A percentile compares a stretch with the other conserved stretches of the same genome.
These are phyloP conservation scores for Colletotrichum filicis DNA, from an alignment of 2,329 filamentous ascomycete species.

Conservation along the genomic window DNA sequence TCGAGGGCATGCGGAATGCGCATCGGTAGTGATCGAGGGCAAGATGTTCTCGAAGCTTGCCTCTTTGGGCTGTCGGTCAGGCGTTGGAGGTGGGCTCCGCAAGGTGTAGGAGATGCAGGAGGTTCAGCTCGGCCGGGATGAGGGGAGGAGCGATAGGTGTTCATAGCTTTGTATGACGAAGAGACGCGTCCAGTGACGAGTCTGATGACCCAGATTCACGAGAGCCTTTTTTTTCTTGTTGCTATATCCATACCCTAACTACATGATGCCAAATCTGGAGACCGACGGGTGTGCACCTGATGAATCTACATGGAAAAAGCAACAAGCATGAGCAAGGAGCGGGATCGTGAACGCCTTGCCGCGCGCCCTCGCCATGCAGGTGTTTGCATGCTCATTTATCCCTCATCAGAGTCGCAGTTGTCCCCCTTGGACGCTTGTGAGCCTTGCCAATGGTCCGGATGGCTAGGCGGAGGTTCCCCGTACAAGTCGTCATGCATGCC, in stretches of 20 bases:
- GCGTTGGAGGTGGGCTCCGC: not conserved
- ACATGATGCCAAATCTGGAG: not conserved
- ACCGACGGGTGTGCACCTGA: not conserved
- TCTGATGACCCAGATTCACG: not conserved
- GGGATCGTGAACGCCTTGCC: conserved; percentile 10
- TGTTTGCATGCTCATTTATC: conserved; percentile 10
- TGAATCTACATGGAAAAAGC: not conserved
- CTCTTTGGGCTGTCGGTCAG: conserved; percentile 16
- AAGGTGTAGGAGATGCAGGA: not conserved
- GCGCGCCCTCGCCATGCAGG: not conserved
- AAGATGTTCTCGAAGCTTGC: conserved; percentile 25
- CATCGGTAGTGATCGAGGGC: not conserved
- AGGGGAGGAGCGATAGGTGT: not conserved
- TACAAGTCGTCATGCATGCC: not conserved
- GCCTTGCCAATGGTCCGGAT: conserved; percentile 11
- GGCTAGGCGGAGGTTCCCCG: not conserved
- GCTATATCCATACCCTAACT: no score
- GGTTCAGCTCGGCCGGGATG: conserved; percentile 21
- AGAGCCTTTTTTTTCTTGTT: not conserved
- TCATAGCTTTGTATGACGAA: conserved; percentile 9
- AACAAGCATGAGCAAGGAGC: not conserved
- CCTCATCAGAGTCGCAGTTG: not conserved
- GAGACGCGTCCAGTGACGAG: conserved; percentile 7
- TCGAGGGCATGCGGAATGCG: not conserved
- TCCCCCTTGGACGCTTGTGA: not conserved